Conservation (phyloP, 164 flowering plant species). For the Pachysandra terminalis region DNA sequence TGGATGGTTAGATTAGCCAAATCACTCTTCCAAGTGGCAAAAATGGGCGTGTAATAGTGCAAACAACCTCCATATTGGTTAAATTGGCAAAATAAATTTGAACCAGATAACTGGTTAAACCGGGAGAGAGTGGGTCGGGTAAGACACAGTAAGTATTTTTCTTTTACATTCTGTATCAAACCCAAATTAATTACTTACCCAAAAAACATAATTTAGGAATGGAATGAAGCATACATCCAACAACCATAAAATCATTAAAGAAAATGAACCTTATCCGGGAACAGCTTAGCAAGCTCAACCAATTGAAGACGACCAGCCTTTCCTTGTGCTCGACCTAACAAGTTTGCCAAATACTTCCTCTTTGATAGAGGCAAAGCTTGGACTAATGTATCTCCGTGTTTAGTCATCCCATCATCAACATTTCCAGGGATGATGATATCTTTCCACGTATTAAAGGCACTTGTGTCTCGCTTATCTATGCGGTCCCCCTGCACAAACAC, state of each 20-base stretch:
- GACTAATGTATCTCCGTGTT: slow-evolving; percentile 37
- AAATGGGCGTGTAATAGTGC: no score
- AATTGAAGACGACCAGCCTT: slow-evolving; percentile 84
- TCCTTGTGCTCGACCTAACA: slow-evolving; percentile 88
- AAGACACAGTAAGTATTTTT: no score
- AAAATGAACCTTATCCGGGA: slow-evolving; percentile 75
- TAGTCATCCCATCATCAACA: slow-evolving; percentile 90
- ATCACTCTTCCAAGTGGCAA: no score
- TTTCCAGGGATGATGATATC: slow-evolving; percentile 97
- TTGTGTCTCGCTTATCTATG: slow-evolving; percentile 80
- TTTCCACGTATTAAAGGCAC: slow-evolving; percentile 97
- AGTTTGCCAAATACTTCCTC: slow-evolving; percentile 83
- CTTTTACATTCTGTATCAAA: no score
- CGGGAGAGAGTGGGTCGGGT: no score
- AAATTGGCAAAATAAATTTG: no score
- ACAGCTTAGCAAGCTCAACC: slow-evolving; percentile 74
- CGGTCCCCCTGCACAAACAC: slow-evolving; percentile 79
- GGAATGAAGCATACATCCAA: background rate
- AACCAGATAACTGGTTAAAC: no score
- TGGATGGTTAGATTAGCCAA: no score
- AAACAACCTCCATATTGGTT: no score
- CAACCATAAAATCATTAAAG: slow-evolving; percentile 1
- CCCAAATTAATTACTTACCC: background rate
- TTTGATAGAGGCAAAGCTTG: slow-evolving; percentile 76
- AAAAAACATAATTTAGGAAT: background rate